Evolutionary conservation across 2,329 filamentous ascomycete species (phyloP).

Genomic region (Aspergillus pseudonomiae): DNA sequence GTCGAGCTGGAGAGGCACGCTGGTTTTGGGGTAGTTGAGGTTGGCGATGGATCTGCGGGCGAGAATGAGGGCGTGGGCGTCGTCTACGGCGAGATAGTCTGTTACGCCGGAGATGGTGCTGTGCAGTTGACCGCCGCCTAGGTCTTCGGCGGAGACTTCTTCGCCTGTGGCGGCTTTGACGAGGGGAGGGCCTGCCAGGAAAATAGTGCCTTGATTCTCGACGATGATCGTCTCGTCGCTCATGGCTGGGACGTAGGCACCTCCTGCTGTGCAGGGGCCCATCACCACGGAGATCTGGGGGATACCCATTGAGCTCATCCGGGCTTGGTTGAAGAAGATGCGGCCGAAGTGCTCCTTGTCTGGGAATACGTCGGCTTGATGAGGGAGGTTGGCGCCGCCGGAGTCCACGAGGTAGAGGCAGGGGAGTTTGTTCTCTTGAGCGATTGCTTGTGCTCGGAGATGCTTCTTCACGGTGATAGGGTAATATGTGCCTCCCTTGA

Average conservation of each 20-base stretch:
- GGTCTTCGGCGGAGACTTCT: slow-evolving; percentile 83
- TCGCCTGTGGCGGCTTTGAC: slow-evolving; percentile 97
- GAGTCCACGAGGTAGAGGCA: slow-evolving; percentile 98
- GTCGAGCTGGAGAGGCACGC: slow-evolving; percentile 29
- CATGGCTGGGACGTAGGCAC: slow-evolving; percentile 96
- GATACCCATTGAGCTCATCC: slow-evolving; percentile 86
- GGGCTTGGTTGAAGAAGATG: slow-evolving; percentile 97
- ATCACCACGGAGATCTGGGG: slow-evolving; percentile 95
- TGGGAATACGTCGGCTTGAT: slow-evolving; percentile 94
- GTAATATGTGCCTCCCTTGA: slow-evolving; percentile 97
- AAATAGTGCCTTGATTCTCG: slow-evolving; percentile 93
- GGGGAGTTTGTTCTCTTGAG: slow-evolving; percentile 77
- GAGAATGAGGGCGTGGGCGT: slow-evolving; percentile 86
- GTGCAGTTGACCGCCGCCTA: slow-evolving; percentile 88
- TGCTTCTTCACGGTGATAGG: slow-evolving; percentile 98
- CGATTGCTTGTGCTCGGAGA: slow-evolving; percentile 85
- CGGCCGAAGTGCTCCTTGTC: slow-evolving; percentile 94
- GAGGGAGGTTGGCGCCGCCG: slow-evolving; percentile 89
- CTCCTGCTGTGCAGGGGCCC: slow-evolving; percentile 94
- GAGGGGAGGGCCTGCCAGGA: slow-evolving; percentile 88
- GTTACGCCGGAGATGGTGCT: slow-evolving; percentile 89
- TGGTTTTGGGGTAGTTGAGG: slow-evolving; percentile 76
- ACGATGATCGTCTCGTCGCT: slow-evolving; percentile 98
- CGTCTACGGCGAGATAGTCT: slow-evolving; percentile 92
- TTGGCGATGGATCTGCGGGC: slow-evolving; percentile 83